Evolutionary conservation across 2,329 filamentous ascomycete genomes (phyloP), one percentile per base, ranked within the genome.

Genomic region (Nemania sp.): DNA sequence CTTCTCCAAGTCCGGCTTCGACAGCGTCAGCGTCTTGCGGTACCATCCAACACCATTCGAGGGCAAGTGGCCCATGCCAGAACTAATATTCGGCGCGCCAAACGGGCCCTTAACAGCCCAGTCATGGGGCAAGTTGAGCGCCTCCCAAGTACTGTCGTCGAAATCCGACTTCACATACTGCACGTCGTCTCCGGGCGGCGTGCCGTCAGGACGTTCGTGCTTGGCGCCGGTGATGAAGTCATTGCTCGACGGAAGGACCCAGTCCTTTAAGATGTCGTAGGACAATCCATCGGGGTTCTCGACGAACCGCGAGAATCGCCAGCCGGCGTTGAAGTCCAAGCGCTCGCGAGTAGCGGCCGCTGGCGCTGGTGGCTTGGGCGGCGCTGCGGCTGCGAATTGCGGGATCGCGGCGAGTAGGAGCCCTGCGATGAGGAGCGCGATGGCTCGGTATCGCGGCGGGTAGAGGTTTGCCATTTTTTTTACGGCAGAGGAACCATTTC

Each of bases 21-120:
- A 30, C 12, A 65, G 20, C 0, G 63, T 60, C 1, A 81, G 7
- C 2, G 64, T 74, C 23, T 72, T 70, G 3, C 79, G 75, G 58
- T 81, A 81, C 79, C 78, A 67, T 19, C 59, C 79, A 2, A 82
- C 73, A 2, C 80, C 80, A n/a, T 80, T 73, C 19, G 73, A 69
- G 0, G 80, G 80, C 28, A 83, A 61, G 2, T 75, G 68, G 12
- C 75, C 75, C 65, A 73, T 72, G 4, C 70, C 70, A 1, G 73
- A 73, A 5, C 62, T 65, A 6, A 75, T 67, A 1, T 66, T 66
- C 4, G 68, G 62, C 0, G 67, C 63, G 68, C 62, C 60, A 31
- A 69, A 77, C 1, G 74, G 72, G 0, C 75, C 74, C 14, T 69
- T 70, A 54, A 76, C 73, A 7, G 74, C 74, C 75, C 73, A 77